A percentile compares a stretch with the other conserved stretches of the same genome.
Evolutionary conservation across 1,284 basidiomycete genomes (phyloP).

Genomic region (Coniferiporia weirii): DNA sequence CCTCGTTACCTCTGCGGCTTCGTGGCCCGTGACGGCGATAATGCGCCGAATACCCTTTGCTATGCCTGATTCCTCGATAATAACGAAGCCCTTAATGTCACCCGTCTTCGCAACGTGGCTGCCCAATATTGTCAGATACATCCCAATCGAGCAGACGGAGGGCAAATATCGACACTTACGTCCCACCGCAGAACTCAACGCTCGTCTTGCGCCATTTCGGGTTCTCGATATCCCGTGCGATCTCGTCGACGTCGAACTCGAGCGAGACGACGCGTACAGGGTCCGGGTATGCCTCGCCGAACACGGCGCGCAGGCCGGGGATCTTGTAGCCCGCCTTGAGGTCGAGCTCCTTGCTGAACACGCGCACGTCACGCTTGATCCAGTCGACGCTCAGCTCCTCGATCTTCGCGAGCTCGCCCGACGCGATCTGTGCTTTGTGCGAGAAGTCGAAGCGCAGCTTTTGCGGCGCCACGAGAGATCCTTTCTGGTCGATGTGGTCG

Average conservation of each 20-base stretch:
- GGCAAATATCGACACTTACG: slow-evolving; percentile 48
- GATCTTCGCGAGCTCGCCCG: slow-evolving; percentile 77
- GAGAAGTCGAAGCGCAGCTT: slow-evolving; percentile 99
- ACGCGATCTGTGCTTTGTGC: slow-evolving; percentile 82
- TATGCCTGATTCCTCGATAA: slow-evolving; percentile 94
- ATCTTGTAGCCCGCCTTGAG: slow-evolving; percentile 85
- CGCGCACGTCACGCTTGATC: slow-evolving; percentile 86
- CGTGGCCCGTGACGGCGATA: slow-evolving; percentile 91
- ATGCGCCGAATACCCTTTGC: slow-evolving; percentile 97
- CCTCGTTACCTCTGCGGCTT: slow-evolving; percentile 79
- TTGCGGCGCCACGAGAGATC: slow-evolving; percentile 91
- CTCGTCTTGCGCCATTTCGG: slow-evolving; percentile 88
- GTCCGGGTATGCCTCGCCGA: slow-evolving; percentile 97
- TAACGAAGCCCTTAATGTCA: slow-evolving; percentile 93
- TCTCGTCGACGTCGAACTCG: slow-evolving; percentile 84
- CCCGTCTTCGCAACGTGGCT: slow-evolving; percentile 93
- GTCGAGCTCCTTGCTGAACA: slow-evolving; percentile 84
- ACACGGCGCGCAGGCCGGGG: slow-evolving; percentile 91
- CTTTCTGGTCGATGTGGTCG: slow-evolving; percentile 97
- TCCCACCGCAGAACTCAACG: slow-evolving; percentile 98
- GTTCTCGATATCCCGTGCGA: slow-evolving; percentile 80
- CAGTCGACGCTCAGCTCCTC: slow-evolving; percentile 83
- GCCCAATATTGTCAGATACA: slow-evolving; percentile 3
- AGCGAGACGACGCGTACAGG: slow-evolving; percentile 94
- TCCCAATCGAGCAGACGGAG: slow-evolving; percentile 1